A percentile compares a stretch with the other conserved stretches of the same genome.
Conservation (phyloP, 352 stramenopile genomes). For the Phytophthora pinifolia region DNA sequence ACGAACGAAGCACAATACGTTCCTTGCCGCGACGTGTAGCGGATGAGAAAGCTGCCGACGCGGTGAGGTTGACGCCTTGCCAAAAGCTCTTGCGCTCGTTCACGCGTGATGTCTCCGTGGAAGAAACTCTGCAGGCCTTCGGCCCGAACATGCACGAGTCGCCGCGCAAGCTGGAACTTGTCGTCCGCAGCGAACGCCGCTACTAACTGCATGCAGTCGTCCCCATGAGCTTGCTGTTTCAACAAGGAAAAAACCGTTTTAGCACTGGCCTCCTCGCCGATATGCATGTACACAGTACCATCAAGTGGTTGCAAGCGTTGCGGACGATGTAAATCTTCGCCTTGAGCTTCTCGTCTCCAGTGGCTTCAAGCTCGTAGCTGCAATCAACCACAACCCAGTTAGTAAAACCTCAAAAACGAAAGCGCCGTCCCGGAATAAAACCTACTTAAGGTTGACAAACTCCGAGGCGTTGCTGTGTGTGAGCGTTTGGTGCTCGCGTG, state of each 20-base stretch:
- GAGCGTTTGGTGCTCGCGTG: conserved; percentile 52
- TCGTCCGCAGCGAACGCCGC: conserved; percentile 58
- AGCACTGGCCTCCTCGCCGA: neutral
- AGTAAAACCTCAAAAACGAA: neutral
- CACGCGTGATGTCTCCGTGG: conserved; percentile 70
- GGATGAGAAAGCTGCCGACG: conserved; percentile 66
- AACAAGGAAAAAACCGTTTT: neutral
- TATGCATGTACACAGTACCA: conserved; percentile 34
- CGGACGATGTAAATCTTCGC: conserved; percentile 74
- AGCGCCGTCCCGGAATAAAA: neutral
- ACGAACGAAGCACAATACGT: conserved; percentile 80
- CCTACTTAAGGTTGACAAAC: conserved; percentile 75
- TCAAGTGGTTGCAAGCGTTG: conserved; percentile 71
- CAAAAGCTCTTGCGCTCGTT: conserved; percentile 50
- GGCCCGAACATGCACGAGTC: conserved; percentile 50
- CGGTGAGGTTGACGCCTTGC: conserved; percentile 26
- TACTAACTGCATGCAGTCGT: conserved; percentile 57
- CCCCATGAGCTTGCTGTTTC: conserved; percentile 50
- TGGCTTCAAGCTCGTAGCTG: conserved; percentile 63
- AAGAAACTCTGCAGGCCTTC: conserved; percentile 77
- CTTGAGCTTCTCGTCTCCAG: conserved; percentile 28
- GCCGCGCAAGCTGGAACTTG: conserved; percentile 64
- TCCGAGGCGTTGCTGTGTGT: conserved; percentile 48
- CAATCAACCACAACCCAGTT: conserved; percentile 11
- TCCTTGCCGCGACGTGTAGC: conserved; percentile 63